A percentile compares a stretch with the other conserved stretches of the same genome.
Evolutionary conservation across 2,329 filamentous ascomycete genomes (phyloP).

Genomic region (Epichloe elymi): DNA sequence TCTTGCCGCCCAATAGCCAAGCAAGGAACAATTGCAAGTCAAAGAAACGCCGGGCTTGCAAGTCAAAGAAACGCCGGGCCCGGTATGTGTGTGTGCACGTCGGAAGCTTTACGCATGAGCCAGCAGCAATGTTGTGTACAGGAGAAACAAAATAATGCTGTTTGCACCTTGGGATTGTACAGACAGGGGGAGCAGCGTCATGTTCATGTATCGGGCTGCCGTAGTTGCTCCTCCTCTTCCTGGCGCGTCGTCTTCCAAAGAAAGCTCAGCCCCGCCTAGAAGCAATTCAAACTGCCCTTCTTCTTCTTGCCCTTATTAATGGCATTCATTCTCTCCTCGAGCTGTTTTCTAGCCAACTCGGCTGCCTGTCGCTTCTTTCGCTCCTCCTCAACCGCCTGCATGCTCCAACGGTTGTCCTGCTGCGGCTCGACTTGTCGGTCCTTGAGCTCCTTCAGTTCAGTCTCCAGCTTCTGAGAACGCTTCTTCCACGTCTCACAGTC

Average conservation of each 20-base stretch:
- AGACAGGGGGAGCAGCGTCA: too few species aligned
- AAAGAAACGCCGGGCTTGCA: not conserved
- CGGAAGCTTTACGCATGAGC: not conserved
- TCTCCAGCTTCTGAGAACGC: slow-evolving; percentile 64
- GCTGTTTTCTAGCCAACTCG: slow-evolving; percentile 73
- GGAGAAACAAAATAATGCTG: not conserved
- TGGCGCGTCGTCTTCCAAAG: slow-evolving; percentile 6
- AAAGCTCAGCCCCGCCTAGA: slow-evolving; percentile 40
- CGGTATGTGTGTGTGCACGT: not conserved
- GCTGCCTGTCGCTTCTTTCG: slow-evolving; percentile 82
- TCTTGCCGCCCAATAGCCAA: not conserved
- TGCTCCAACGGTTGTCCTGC: slow-evolving; percentile 49
- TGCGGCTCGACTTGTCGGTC: slow-evolving; percentile 33
- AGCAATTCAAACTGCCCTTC: slow-evolving; percentile 94
- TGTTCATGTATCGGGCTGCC: not conserved
- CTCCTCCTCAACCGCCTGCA: slow-evolving; percentile 94
- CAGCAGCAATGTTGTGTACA: not conserved
- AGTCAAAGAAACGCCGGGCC: not conserved
- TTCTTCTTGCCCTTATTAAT: slow-evolving; percentile 85
- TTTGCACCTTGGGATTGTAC: not conserved
- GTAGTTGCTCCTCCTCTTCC: not conserved
- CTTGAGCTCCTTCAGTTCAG: slow-evolving; percentile 54
- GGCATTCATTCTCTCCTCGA: slow-evolving; percentile 90
- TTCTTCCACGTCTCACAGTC: slow-evolving; percentile 87
- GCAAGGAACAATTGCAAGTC: not conserved